Evolutionary conservation across 2,329 filamentous ascomycete species (phyloP).

Genomic region (Fusarium sarcochroum): DNA sequence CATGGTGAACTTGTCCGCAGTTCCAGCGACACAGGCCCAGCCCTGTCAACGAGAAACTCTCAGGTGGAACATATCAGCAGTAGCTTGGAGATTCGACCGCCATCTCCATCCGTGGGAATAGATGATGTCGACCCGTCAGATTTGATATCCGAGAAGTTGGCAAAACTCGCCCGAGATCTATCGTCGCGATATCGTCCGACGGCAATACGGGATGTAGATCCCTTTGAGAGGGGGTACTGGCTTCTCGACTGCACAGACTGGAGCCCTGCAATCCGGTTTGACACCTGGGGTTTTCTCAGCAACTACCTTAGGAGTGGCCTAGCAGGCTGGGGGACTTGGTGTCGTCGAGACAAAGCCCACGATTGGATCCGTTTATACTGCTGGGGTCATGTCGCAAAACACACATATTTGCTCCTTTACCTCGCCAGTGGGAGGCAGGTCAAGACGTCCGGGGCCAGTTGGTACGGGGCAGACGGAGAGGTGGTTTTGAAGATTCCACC

Average conservation of each 20-base stretch:
- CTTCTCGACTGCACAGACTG: slow-evolving; percentile 70
- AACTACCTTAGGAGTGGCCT: slow-evolving; percentile 71
- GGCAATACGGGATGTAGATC: slow-evolving; percentile 53
- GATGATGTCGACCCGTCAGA: slow-evolving; percentile 61
- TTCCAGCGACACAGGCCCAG: slow-evolving; percentile 50
- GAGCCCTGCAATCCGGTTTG: slow-evolving; percentile 61
- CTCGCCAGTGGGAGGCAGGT: slow-evolving; percentile 77
- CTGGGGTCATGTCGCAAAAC: slow-evolving; percentile 80
- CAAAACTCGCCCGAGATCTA: slow-evolving; percentile 64
- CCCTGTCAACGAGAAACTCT: slow-evolving; percentile 24
- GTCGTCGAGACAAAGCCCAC: slow-evolving; percentile 58
- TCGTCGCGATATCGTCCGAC: slow-evolving; percentile 67
- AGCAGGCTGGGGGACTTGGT: slow-evolving; percentile 78
- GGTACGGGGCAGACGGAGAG: slow-evolving; percentile 75
- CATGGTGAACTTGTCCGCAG: slow-evolving; percentile 47
- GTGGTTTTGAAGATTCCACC: slow-evolving; percentile 61
- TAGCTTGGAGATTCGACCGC: slow-evolving; percentile 66
- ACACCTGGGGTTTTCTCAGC: slow-evolving; percentile 74
- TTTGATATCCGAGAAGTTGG: slow-evolving; percentile 71
- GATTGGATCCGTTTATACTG: slow-evolving; percentile 77
- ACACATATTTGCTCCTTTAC: slow-evolving; percentile 83
- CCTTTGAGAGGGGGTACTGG: slow-evolving; percentile 86
- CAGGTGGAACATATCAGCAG: slow-evolving; percentile 44
- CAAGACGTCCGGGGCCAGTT: slow-evolving; percentile 69
- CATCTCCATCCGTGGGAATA: slow-evolving; percentile 65